These are phyloP conservation scores for Ceratobasidium sp. DNA, from an alignment of 1,284 basidiomycete species.

Conservation along the genomic window DNA sequence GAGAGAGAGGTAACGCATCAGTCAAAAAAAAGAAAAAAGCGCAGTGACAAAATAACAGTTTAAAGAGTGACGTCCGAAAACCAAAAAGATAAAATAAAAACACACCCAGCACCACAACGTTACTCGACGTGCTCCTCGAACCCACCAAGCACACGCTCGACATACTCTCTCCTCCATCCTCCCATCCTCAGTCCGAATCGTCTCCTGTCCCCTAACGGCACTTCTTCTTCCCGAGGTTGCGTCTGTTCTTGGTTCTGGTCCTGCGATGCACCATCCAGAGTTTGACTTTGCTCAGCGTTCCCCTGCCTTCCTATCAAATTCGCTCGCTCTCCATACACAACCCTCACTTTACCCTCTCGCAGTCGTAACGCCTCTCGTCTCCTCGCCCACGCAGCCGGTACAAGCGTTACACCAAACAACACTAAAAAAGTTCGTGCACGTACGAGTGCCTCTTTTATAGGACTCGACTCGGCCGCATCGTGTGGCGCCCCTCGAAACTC, in stretches of 20 bases:
- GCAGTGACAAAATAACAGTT: background rate
- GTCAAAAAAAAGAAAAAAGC: background rate
- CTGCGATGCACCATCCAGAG: slow-evolving; percentile 57
- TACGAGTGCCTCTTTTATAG: slow-evolving; percentile 64
- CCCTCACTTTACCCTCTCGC: slow-evolving; percentile 76
- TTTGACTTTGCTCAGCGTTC: slow-evolving; percentile 36
- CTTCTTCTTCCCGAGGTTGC: background rate
- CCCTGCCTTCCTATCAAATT: slow-evolving; percentile 57
- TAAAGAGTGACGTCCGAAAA: background rate
- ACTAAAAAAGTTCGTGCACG: slow-evolving; percentile 70
- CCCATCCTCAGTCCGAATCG: background rate
- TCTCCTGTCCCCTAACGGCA: slow-evolving; percentile 25
- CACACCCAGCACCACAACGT: background rate
- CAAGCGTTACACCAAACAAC: slow-evolving; percentile 73
- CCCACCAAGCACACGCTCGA: slow-evolving; percentile 37
- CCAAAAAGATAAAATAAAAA: background rate
- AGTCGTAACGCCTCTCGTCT: slow-evolving; percentile 71
- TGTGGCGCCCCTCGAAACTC: slow-evolving; percentile 33
- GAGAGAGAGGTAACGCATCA: slow-evolving; percentile 8
- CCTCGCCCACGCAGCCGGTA: slow-evolving; percentile 82
- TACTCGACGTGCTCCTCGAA: slow-evolving; percentile 44
- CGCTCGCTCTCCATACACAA: slow-evolving; percentile 68
- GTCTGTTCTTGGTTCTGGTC: slow-evolving; percentile 43
- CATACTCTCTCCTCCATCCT: slow-evolving; percentile 32
- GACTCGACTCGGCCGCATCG: slow-evolving; percentile 52